Evolutionary conservation across 2,329 filamentous ascomycete species (phyloP).

Genomic region (Aspergillaceae sp.): DNA sequence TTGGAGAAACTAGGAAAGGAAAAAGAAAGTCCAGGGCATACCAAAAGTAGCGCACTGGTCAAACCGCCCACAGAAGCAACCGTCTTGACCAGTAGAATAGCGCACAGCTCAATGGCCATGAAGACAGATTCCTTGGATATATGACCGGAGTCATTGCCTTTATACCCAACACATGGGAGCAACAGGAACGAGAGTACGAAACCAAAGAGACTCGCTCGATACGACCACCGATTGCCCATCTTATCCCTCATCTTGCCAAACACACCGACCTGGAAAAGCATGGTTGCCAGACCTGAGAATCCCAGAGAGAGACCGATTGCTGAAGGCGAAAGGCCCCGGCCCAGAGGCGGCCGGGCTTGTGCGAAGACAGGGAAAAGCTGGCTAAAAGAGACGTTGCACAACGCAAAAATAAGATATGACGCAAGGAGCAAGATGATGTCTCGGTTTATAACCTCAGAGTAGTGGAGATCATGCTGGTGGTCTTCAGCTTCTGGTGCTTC

Average conservation of each 20-base stretch:
- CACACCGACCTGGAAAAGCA: constrained; percentile 78
- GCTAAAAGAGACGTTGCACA: constrained; percentile 92
- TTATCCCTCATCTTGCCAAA: constrained; percentile 71
- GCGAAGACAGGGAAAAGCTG: constrained; percentile 91
- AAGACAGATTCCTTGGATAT: constrained; percentile 56
- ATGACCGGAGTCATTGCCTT: constrained; percentile 48
- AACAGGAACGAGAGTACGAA: constrained; percentile 74
- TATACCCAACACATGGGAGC: constrained; percentile 85
- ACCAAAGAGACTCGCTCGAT: constrained; percentile 66
- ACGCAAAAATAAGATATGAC: constrained; percentile 87
- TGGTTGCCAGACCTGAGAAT: constrained; percentile 75
- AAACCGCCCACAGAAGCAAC: constrained; percentile 81
- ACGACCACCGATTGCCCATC: constrained; percentile 78
- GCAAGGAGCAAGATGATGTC: constrained; percentile 73
- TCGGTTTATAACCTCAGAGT: constrained; percentile 60
- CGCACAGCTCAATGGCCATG: constrained; percentile 72
- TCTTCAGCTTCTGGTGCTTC: constrained; percentile 30
- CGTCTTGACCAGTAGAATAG: constrained; percentile 77
- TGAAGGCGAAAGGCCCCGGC: constrained; percentile 63
- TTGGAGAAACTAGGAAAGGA: no score
- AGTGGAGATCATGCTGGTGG: constrained; percentile 42
- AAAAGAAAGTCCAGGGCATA: constrained; percentile 35
- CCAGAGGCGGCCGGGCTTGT: constrained; percentile 63
- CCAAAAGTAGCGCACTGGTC: constrained; percentile 78
- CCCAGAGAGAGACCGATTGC: constrained; percentile 81